Evolutionary conservation across 1,139 yeast species (phyloP).

Genomic region (Lodderomyces theae): DNA sequence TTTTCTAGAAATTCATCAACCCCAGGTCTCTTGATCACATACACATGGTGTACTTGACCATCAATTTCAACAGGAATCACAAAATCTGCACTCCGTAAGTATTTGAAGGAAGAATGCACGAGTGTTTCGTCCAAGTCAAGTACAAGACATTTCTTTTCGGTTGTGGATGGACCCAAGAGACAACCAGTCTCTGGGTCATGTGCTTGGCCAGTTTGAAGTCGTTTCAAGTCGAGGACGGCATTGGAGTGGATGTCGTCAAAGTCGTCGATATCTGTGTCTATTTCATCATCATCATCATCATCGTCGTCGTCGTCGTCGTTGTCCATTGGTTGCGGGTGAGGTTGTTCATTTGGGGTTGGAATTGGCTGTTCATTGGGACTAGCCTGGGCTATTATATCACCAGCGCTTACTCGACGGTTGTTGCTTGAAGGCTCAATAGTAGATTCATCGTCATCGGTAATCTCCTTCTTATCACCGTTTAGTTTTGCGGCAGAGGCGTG

Average conservation of each 20-base stretch:
- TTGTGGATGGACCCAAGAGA: constrained; percentile 50
- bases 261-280: constrained; percentile 20
- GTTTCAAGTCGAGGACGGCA: constrained; percentile 43
- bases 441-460: constrained; percentile 3
- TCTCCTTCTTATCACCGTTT: not conserved
- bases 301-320: too few species aligned
- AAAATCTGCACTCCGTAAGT: constrained; percentile 88
- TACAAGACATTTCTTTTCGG: constrained; percentile 72
- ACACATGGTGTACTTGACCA: constrained; percentile 87
- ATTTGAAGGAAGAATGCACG: constrained; percentile 93
- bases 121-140: constrained; percentile 94
- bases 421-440: not conserved
- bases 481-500: constrained; percentile 11
- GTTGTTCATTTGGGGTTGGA: constrained; percentile 2
- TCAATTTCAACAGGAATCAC: constrained; percentile 87
- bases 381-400: constrained; percentile 14
- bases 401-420: constrained; percentile 3
- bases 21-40: constrained; percentile 96
- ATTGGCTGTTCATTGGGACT: constrained; percentile 11
- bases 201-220: constrained; percentile 68
- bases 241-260: constrained; percentile 14
- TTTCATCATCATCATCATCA: constrained; percentile 16
- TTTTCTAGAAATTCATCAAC: constrained; percentile 86
- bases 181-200: constrained; percentile 57
- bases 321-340: constrained; percentile 1